A percentile compares a stretch with the other conserved stretches of the same genome.
Evolutionary conservation across 2,329 filamentous ascomycete species (phyloP).

Genomic region (Coleophoma cylindrospora): DNA sequence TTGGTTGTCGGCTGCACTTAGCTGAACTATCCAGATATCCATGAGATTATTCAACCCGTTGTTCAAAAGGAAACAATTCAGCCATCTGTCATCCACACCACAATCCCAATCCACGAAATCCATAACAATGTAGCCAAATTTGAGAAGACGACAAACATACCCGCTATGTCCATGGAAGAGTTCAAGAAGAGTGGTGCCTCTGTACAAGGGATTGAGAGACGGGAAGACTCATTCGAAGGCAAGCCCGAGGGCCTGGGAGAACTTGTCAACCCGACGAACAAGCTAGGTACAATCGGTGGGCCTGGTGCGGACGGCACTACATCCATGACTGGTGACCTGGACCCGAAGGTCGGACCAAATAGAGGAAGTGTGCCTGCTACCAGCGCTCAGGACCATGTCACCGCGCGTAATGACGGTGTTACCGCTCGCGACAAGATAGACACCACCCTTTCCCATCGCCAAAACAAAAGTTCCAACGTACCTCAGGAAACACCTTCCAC

Average conservation of each 20-base stretch:
- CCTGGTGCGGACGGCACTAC: background rate
- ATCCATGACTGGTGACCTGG: background rate
- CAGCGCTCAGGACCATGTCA: no score
- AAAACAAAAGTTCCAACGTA: no score
- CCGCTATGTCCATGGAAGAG: background rate
- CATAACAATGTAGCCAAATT: background rate
- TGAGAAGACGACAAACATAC: background rate
- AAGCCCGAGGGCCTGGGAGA: background rate
- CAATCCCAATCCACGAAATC: background rate
- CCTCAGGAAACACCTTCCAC: no score
- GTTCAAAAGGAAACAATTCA: background rate
- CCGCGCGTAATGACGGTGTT: no score
- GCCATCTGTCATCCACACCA: background rate
- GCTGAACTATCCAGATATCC: background rate
- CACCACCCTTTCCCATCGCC: no score
- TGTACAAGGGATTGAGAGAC: background rate
- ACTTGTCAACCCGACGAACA: background rate
- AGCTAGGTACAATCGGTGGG: background rate
- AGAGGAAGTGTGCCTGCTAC: no score
- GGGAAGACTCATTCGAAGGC: background rate
- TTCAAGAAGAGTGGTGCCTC: background rate
- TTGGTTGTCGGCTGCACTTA: no score
- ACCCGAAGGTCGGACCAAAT: background rate
- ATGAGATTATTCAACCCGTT: background rate
- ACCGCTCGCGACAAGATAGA: no score